Evolutionary conservation across 23 red algal species (phyloP), one percentile per base, ranked within the genome.

Genomic region (Gracilariopsis chorda): DNA sequence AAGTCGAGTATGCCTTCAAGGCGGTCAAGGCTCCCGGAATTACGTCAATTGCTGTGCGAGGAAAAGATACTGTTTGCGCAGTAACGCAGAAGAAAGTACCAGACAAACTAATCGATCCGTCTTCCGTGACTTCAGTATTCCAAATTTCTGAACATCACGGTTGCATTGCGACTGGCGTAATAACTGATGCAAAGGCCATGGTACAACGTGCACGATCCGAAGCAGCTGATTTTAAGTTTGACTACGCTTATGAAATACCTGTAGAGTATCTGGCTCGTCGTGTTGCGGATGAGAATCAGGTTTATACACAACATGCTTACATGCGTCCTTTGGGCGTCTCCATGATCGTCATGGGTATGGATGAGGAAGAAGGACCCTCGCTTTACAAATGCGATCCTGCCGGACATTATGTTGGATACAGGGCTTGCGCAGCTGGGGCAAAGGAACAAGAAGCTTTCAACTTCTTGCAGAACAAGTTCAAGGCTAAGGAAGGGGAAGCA

Each of bases 1-100:
- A 98, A 69, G 96, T 98, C 21, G 96, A 98, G 74, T 98, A 98
- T 88, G 96, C 96, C 25, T 98, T 98, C 61, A 98, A 98, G 65
- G 96, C 96, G 24, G 96, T 98, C 20, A 98, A 98, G 60, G 48
- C 79, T 0, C 78, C 93, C 13, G 96, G 92, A 10, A 93, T 95
- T 23, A 98, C 96, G 13, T 80, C 96, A 24, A 77, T 98, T 41
- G 96, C 92, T 30, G 96, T 98, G 11, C 88, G 93, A 33, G 96
- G 96, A 12, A 51, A 59, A 30, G 87, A 95, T 61, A 35, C 77
- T 42, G 96, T 98, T 48, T 98, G 96, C 52, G 96, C 83, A 17
- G 93, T 92, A 28, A 94, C 92, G 43, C 96, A 98, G 73, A 91
- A 91, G 61, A 98, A 98, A 76, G 92, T 98, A 48, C 90, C 96